These are phyloP conservation scores for Carpinus fangiana DNA, from an alignment of 306 rosid genomes.

Conservation along the genomic window DNA sequence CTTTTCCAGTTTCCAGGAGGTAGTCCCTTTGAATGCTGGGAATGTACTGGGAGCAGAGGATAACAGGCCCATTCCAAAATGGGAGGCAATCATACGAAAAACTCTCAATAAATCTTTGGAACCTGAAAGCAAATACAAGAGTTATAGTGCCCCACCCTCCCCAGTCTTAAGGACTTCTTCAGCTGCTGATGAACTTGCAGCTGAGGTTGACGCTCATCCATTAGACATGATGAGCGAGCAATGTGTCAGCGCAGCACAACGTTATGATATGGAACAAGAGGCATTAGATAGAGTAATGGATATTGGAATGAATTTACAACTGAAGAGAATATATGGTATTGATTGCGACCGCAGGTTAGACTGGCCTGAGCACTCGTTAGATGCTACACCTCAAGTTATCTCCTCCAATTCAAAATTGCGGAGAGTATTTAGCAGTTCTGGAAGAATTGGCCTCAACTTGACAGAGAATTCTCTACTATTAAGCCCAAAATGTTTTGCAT, in stretches of 20 bases:
- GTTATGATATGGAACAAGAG: slow-evolving; percentile 36
- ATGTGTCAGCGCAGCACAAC: slow-evolving; percentile 27
- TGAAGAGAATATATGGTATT: slow-evolving; percentile 61
- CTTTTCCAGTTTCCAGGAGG: slow-evolving; percentile 80
- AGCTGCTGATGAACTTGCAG: slow-evolving; percentile 69
- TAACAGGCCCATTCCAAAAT: slow-evolving; percentile 69
- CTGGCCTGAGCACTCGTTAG: slow-evolving; percentile 92
- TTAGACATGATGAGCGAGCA: slow-evolving; percentile 46
- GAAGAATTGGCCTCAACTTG: slow-evolving; percentile 63
- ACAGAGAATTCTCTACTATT: slow-evolving; percentile 42
- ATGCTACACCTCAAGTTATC: slow-evolving; percentile 67
- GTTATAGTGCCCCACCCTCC: slow-evolving; percentile 92
- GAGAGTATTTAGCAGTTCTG: slow-evolving; percentile 79
- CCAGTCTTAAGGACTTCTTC: slow-evolving; percentile 83
- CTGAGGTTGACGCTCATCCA: slow-evolving; percentile 49
- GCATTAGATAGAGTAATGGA: slow-evolving; percentile 45
- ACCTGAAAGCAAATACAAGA: slow-evolving; percentile 59
- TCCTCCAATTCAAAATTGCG: slow-evolving; percentile 65
- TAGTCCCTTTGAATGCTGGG: slow-evolving; percentile 94
- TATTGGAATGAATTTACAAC: slow-evolving; percentile 43
- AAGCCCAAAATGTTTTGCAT: slow-evolving; percentile 19
- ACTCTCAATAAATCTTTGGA: slow-evolving; percentile 71
- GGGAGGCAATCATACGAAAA: slow-evolving; percentile 89
- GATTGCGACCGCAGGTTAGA: slow-evolving; percentile 58
- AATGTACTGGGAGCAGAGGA: slow-evolving; percentile 95